These are phyloP conservation scores for Daucus carota DNA, from an alignment of 129 eudicot species.

Conservation along the genomic window DH1_v3.0 NC_030384.2:35677501-35678000, in stretches of 20 bases:
- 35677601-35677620: background rate
- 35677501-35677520: background rate
- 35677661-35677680: too few species aligned
- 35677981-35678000: too few species aligned
- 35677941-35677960: background rate
- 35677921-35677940: background rate
- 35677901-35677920: background rate
- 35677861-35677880: too few species aligned
- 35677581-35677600: background rate
- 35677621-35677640: too few species aligned
- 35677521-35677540: background rate
- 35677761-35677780: too few species aligned
- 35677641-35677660: background rate
- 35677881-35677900: too few species aligned
- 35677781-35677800: too few species aligned
- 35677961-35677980: background rate
- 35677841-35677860: background rate
- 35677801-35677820: background rate
- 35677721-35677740: too few species aligned
- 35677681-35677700: too few species aligned
- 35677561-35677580: background rate
- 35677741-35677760: too few species aligned
- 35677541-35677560: background rate
- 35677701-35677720: too few species aligned
- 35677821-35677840: background rate